Base-by-base conservation (phyloP, 2,329 filamentous ascomycete genomes). In the Cryoendolithus antarcticus region DNA sequence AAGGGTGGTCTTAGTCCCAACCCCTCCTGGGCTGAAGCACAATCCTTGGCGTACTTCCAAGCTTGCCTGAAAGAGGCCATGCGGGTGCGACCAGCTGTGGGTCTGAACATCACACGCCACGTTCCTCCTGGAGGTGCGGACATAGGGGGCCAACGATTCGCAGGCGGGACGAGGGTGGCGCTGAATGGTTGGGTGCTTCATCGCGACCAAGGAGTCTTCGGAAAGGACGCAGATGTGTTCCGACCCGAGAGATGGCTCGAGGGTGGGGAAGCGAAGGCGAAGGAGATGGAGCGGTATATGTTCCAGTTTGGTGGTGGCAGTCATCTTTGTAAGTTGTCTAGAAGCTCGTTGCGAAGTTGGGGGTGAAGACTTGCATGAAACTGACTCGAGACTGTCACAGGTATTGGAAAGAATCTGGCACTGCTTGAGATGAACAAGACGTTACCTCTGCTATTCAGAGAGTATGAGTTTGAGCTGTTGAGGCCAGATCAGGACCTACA, bases 1-100 rank as follows among this genome's bases (percentile, higher is more conserved):
- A 49, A 61, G 76, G 77, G 1, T 69, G 73, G 9, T 72, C 73
- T 6, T 67, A 77, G 4, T 77, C 85, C 5, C 78, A 75, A 2
- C 84, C 80, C 74, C 54, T 72, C 31, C 77, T 55, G 50, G 50
- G 48, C 38, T 19, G 61, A 86, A 59, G 70, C 69, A 34, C 80
- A 84, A 55, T 72, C 72, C 39, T 67, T 91, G 2, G 74, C 75
- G 0, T 91, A 88, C 55, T 73, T 91, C 6, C 80, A 86, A 51
- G 83, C 82, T 2, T 78, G 76, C 41, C 71, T 89, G 50, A 83
- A 88, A 53, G 84, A 91, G 58, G 74, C 79, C 4, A 83, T 88
- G 63, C 74, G 82, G 7, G 55, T 86, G 8, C 80, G 88, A 55
- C 83, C 84, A 0, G 80, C 82, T 0, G 71, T 79, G 0, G 82